Conservation (phyloP, 2,329 filamentous ascomycete species). For the Botrytis tulipae region DNA sequence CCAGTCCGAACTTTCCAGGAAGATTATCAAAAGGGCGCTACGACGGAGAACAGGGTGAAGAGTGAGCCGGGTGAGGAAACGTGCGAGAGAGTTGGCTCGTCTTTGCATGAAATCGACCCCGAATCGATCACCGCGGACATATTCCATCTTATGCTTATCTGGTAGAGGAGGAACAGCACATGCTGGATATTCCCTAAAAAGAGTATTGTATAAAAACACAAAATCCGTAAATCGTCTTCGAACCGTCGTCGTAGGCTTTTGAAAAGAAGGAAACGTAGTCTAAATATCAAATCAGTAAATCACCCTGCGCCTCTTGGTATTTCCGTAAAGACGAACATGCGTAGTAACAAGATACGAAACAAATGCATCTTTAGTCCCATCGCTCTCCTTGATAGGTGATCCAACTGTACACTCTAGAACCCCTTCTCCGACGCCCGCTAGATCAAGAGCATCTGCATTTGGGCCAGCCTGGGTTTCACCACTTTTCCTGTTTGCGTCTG, state of each 20-base stretch:
- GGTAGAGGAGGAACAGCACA: slow-evolving; percentile 91
- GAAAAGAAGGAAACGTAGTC: slow-evolving; percentile 94
- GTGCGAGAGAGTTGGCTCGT: slow-evolving; percentile 83
- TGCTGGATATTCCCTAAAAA: slow-evolving; percentile 83
- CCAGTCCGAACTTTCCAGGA: slow-evolving; percentile 93
- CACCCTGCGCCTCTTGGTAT: slow-evolving; percentile 2
- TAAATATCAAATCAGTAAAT: slow-evolving; percentile 42
- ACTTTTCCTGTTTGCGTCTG: slow-evolving; percentile 18
- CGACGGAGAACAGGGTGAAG: slow-evolving; percentile 87
- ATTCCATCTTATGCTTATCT: slow-evolving; percentile 99
- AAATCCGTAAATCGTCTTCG: slow-evolving; percentile 97
- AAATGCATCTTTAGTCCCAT: slow-evolving; percentile 94
- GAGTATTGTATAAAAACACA: slow-evolving; percentile 89
- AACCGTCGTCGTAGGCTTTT: slow-evolving; percentile 73
- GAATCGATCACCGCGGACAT: slow-evolving; percentile 94
- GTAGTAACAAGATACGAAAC: slow-evolving; percentile 95
- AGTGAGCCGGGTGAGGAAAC: slow-evolving; percentile 82
- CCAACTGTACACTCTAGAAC: slow-evolving; percentile 80
- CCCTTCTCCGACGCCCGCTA: slow-evolving; percentile 66
- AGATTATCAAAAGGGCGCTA: slow-evolving; percentile 77
- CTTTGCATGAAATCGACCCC: slow-evolving; percentile 87
- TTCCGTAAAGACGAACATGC: slow-evolving; percentile 55
- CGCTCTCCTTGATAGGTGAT: slow-evolving; percentile 87
- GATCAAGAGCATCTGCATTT: slow-evolving; percentile 47
- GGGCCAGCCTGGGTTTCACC: slow-evolving; percentile 35